A percentile compares a stretch with the other conserved stretches of the same genome.
Evolutionary conservation across 2,329 filamentous ascomycete species (phyloP).

Genomic region (Talaromyces rugulosus): DNA sequence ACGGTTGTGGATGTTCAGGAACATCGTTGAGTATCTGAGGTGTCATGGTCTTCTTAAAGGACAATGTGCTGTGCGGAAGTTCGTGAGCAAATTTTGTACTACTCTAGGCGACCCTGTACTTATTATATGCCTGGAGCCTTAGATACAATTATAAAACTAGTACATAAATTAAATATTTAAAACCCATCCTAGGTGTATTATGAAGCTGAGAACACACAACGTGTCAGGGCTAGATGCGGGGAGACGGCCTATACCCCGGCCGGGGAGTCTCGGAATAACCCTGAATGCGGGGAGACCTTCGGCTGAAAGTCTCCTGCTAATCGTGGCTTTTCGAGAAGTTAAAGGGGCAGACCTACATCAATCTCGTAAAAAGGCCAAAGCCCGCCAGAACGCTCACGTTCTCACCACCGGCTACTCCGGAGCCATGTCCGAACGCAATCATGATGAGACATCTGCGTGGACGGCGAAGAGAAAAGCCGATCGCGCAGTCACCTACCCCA

Average conservation of each 20-base stretch:
- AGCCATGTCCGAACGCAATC: neutral
- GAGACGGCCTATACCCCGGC: neutral
- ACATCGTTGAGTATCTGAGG: neutral
- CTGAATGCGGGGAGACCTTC: neutral
- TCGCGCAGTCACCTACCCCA: neutral
- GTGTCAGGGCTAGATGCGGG: neutral
- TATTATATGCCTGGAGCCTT: neutral
- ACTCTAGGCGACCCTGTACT: neutral
- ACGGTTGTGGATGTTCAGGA: neutral
- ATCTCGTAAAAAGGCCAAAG: neutral
- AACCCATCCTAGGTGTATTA: neutral
- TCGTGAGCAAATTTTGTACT: neutral
- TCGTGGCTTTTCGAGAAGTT: neutral
- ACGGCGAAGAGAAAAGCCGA: neutral
- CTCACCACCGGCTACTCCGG: neutral
- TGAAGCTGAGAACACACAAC: neutral
- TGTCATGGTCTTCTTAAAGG: neutral
- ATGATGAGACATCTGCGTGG: neutral
- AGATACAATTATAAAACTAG: neutral
- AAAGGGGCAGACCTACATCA: neutral
- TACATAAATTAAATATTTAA: neutral
- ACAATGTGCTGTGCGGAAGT: neutral
- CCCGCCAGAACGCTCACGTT: neutral
- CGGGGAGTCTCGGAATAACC: neutral
- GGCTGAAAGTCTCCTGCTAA: neutral